Percentiles rank a stretch among this genome's conserved stretches.
Evolutionary conservation across 495 filamentous ascomycete genomes (phyloP).

Genomic region (Choiromyces venosus): DNA sequence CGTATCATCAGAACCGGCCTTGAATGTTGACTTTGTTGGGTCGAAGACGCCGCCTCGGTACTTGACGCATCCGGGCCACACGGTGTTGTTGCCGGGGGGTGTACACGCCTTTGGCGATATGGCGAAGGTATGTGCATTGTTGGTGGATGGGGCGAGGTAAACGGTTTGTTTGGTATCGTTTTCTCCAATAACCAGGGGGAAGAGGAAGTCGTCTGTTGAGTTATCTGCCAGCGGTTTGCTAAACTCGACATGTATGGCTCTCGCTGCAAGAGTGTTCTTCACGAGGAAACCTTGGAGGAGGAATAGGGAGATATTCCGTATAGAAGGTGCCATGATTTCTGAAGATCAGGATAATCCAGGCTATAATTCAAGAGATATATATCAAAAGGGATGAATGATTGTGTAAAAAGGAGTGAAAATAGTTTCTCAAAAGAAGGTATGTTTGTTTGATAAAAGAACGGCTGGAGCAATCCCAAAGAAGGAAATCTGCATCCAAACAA

Average conservation of each 20-base stretch:
- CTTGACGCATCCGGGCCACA: conserved; percentile 11
- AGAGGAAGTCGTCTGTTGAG: conserved; percentile 33
- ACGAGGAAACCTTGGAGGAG: neutral
- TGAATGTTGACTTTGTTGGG: conserved; percentile 20
- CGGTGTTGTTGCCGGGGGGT: conserved; percentile 8
- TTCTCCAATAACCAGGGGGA: conserved; percentile 23
- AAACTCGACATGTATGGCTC: conserved; percentile 25
- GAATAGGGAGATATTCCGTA: neutral
- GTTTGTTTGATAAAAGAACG: conserved; percentile 14
- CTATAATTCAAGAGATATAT: neutral
- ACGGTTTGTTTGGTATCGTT: conserved; percentile 16
- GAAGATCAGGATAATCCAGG: neutral
- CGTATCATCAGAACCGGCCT: neutral
- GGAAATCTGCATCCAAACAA: conserved; percentile 13
- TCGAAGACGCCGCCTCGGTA: conserved; percentile 33
- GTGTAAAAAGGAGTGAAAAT: neutral
- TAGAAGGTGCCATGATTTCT: neutral
- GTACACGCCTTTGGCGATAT: conserved; percentile 30
- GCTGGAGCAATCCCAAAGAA: conserved; percentile 18
- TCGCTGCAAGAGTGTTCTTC: neutral
- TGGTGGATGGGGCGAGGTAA: conserved; percentile 32
- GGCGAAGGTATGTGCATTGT: conserved; percentile 24
- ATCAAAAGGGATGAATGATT: neutral
- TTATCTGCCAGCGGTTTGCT: conserved; percentile 11
- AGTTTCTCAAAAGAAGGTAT: neutral